Base-by-base conservation (phyloP, 2,329 filamentous ascomycete genomes). In the Niveomyces coronatus region DNA sequence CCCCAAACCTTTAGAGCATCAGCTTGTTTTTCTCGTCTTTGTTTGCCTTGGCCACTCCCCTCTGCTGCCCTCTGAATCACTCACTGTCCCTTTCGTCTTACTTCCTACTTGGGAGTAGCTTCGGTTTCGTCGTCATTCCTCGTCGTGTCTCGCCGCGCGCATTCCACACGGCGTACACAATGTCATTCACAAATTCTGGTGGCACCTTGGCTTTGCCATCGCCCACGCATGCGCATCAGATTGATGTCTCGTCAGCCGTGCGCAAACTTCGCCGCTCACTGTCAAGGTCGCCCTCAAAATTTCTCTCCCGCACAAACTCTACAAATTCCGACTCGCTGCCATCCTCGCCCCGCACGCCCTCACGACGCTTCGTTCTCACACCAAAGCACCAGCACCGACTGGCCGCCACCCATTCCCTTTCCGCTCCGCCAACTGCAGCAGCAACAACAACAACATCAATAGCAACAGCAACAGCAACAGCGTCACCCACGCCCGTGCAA, bases 201-300 rank as follows among this genome's bases (percentile, higher is more conserved):
- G 85, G 85, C 53, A 89, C 85, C 42, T 70, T 94, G 51, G 86
- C 91, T 53, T 70, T 94, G 51, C 80, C 86, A 47, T 94, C 88
- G 45, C 88, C 89, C 42, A 89, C 84, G 33, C 79, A 85, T 52
- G 76, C 78, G 44, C 84, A 85, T 57, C 81, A 84, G 61, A 82
- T 89, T 51, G 85, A 94, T 64, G 78, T 85, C 47, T 81, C 83
- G 44, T 79, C 84, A 35, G 81, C 84, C 42, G 83, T 94, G 46
- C 76, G 85, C 54, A 84, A 86, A 52, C 69, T 95, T 42, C 76
- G 88, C 47, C 83, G 86, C 49, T 94, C 89, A 18, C 70, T 95
- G 46, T 95, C 88, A 41, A 76, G 87, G 51, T 95, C 89, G n/a
- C 89, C 89, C 9, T 94, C 89, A 22, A 94, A 91, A 58, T 89